Conservation (phyloP, 495 filamentous ascomycete species). For the Xeromyces bisporus region DNA sequence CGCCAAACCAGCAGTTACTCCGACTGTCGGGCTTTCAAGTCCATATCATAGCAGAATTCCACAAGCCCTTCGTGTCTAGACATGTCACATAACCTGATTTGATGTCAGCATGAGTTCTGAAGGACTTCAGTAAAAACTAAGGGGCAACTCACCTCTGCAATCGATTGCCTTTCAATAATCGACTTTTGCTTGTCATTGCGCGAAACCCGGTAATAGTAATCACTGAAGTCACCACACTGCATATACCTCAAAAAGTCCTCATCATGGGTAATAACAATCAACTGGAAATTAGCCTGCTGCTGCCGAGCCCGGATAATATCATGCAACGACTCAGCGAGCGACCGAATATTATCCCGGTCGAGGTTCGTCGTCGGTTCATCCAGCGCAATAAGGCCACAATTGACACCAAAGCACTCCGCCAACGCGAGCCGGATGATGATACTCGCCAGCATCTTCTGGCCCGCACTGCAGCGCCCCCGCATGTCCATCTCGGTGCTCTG, state of each 20-base stretch:
- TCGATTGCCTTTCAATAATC: conserved; percentile 58
- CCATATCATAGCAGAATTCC: no score
- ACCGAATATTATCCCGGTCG: conserved; percentile 83
- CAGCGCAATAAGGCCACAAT: conserved; percentile 90
- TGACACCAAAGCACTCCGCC: conserved; percentile 91
- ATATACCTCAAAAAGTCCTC: conserved; percentile 90
- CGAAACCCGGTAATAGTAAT: conserved; percentile 74
- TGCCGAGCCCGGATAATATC: conserved; percentile 73
- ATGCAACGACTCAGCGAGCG: conserved; percentile 68
- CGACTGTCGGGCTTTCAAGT: no score
- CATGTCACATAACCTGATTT: conserved; percentile 10
- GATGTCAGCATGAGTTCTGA: conserved; percentile 2
- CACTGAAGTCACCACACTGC: conserved; percentile 86
- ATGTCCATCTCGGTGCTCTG: conserved; percentile 97
- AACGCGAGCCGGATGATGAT: conserved; percentile 97
- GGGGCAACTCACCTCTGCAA: conserved; percentile 32
- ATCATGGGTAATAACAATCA: conserved; percentile 98
- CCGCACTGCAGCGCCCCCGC: conserved; percentile 91
- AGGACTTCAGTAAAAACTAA: background rate
- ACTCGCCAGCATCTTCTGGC: conserved; percentile 87
- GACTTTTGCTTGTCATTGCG: conserved; percentile 78
- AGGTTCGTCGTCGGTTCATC: conserved; percentile 98
- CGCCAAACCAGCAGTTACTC: background rate
- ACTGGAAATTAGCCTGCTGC: conserved; percentile 84
- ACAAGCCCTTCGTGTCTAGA: no score